Evolutionary conservation across 2,329 filamentous ascomycete species (phyloP).

Genomic region (Aureobasidium sp.): DNA sequence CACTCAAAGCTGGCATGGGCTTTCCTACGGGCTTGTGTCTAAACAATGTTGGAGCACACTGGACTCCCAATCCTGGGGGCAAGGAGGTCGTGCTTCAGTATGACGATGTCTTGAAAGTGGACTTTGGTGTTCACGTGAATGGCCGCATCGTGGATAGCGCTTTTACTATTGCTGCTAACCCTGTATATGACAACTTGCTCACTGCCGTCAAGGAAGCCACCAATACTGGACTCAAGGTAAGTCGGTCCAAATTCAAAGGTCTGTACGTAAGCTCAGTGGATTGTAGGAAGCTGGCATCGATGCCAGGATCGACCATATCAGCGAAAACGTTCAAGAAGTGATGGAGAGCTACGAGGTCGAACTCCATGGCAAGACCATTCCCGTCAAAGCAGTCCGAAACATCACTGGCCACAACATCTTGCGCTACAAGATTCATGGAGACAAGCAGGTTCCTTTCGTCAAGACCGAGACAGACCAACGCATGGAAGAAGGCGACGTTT

Average conservation of each 20-base stretch:
- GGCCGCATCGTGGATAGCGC: constrained; percentile 65
- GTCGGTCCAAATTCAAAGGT: constrained; percentile 6
- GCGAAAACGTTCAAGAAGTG: constrained; percentile 75
- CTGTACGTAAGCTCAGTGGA: neutral
- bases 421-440: constrained; percentile 83
- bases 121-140: constrained; percentile 65
- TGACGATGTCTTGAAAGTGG: constrained; percentile 66
- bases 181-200: constrained; percentile 61
- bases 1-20: constrained; percentile 71
- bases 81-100: constrained; percentile 62
- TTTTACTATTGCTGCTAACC: constrained; percentile 63
- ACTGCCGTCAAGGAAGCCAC: constrained; percentile 44
- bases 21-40: constrained; percentile 80
- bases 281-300: constrained; percentile 78
- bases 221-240: constrained; percentile 59
- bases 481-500: constrained; percentile 96
- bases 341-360: constrained; percentile 93
- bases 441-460: constrained; percentile 89
- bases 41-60: constrained; percentile 81
- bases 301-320: constrained; percentile 78
- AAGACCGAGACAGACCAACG: constrained; percentile 82
- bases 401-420: constrained; percentile 86
- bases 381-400: constrained; percentile 64
- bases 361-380: constrained; percentile 68
- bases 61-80: constrained; percentile 80